Conservation (phyloP, 2,329 filamentous ascomycete species). For the Fonsecaea pedrosoi region DNA sequence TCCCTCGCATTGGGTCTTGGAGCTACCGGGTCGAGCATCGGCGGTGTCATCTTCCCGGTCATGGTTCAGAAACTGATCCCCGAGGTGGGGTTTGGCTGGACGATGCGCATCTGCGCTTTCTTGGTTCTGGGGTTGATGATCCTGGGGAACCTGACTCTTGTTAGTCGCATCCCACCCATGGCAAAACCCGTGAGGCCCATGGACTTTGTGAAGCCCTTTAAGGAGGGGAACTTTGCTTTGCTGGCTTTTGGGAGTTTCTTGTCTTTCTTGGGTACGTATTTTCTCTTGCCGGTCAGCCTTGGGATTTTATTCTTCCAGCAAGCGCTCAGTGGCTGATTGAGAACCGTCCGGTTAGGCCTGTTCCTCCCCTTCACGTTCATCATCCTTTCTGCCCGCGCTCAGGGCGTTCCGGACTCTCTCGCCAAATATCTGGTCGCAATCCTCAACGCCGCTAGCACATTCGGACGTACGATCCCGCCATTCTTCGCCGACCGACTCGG, state of each 20-base stretch:
- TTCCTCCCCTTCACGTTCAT: slow-evolving; percentile 43
- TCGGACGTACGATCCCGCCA: slow-evolving; percentile 46
- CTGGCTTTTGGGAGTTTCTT: slow-evolving; percentile 39
- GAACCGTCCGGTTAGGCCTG: slow-evolving; percentile 41
- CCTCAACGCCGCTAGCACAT: slow-evolving; percentile 55
- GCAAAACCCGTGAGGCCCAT: slow-evolving; percentile 42
- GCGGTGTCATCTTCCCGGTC: slow-evolving; percentile 68
- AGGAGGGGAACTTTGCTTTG: slow-evolving; percentile 40
- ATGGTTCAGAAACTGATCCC: slow-evolving; percentile 64
- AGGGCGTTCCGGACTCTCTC: slow-evolving; percentile 58
- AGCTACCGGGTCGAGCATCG: slow-evolving; percentile 61
- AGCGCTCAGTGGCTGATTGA: background rate
- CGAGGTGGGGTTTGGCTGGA: slow-evolving; percentile 62
- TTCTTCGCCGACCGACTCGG: slow-evolving; percentile 44
- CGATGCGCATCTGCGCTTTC: slow-evolving; percentile 65
- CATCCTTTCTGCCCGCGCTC: slow-evolving; percentile 41
- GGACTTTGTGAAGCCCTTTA: slow-evolving; percentile 44
- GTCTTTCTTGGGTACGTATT: slow-evolving; percentile 55
- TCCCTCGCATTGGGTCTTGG: slow-evolving; percentile 62
- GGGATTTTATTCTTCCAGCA: background rate
- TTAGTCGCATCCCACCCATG: slow-evolving; percentile 56
- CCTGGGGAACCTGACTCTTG: slow-evolving; percentile 61
- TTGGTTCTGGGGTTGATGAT: slow-evolving; percentile 65
- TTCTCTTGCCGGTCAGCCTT: background rate
- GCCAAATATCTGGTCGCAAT: slow-evolving; percentile 62